phyloP scores from a whole-genome alignment of 2,329 filamentous ascomycete species.

The Fusarium chlamydosporum region DNA sequence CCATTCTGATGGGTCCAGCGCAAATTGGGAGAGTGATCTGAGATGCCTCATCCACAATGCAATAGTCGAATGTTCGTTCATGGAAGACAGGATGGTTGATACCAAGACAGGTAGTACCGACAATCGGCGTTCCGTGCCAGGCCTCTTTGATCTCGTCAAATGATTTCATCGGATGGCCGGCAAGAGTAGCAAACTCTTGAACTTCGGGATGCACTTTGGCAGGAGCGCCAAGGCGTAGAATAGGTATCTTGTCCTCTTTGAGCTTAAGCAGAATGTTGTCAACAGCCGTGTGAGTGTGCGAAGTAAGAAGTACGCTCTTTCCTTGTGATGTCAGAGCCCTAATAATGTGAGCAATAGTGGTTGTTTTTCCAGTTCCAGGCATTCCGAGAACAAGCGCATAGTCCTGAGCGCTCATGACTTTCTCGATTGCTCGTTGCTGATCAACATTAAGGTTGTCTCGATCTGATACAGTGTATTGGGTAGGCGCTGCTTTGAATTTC shows the following conservation, averaged over 20 bases:
- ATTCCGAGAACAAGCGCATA: slow-evolving; percentile 98
- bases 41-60: slow-evolving; percentile 97
- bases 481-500: slow-evolving; percentile 76
- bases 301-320: slow-evolving; percentile 93
- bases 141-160: slow-evolving; percentile 87
- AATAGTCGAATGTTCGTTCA: slow-evolving; percentile 94
- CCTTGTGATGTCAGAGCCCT: slow-evolving; percentile 87
- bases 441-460: slow-evolving; percentile 84
- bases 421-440: slow-evolving; percentile 87
- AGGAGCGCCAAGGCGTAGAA: slow-evolving; percentile 86
- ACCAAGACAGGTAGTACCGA: slow-evolving; percentile 94
- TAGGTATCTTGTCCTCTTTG: slow-evolving; percentile 79
- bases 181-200: slow-evolving; percentile 85
- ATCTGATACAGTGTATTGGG: slow-evolving; percentile 73
- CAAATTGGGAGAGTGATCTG: slow-evolving; percentile 98
- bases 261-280: slow-evolving; percentile 98
- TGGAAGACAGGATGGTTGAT: slow-evolving; percentile 91
- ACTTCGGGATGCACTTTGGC: slow-evolving; percentile 92
- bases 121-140: slow-evolving; percentile 89
- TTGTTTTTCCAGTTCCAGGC: slow-evolving; percentile 98
- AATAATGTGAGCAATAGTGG: slow-evolving; percentile 97
- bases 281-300: slow-evolving; percentile 96
- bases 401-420: slow-evolving; percentile 95
- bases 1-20: slow-evolving; percentile 92
- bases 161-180: slow-evolving; percentile 77